Base-by-base conservation (phyloP, 495 filamentous ascomycete genomes). In the Monascus purpureus region DNA sequence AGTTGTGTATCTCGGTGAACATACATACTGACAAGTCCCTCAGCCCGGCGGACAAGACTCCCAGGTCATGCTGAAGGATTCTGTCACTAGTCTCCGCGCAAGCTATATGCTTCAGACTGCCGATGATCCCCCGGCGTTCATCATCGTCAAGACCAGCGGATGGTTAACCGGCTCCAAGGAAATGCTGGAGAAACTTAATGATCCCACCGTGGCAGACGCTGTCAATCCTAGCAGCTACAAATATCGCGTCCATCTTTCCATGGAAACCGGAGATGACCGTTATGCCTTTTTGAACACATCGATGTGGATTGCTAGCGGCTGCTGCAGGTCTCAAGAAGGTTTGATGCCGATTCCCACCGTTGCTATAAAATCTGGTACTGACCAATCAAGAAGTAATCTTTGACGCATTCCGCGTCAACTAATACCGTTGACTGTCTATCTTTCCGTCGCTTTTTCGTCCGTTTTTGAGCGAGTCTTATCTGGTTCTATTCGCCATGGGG, bases 31-130 rank as follows among this genome's bases (percentile, higher is more conserved):
- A 14, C 17, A 17, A 17, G 11, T 25, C 28, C 28, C 38, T 17
- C 31, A 74, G 70, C 70, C 70, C 30, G 69, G 70, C 26, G 69
- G 70, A 16, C 70, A 74, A 59, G 68, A 74, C 41, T 70, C 62
- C 16, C 70, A 73, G 40, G 51, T 74, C 17, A 60, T 70, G 18
- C 63, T 68, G 32, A 64, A 68, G 34, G 67, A 74, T 38, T 59
- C 58, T 13, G 63, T 63, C 22, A 70, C 68, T 32, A 63, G 60
- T 28, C 47, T 74, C 17, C 59, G 59, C 28, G 62, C 66, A 8
- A 69, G 53, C 36, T 74, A 68, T 39, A 54, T 73, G 27, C 61
- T 74, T 14, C 65, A 74, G 42, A 73, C 70, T 12, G 54, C 62
- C 27, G 70, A 74, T 35, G 67, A 68, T n/a, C 63, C 66, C 3